Conservation (phyloP, 2,329 filamentous ascomycete species). For the Colletotrichum coccodes region DNA sequence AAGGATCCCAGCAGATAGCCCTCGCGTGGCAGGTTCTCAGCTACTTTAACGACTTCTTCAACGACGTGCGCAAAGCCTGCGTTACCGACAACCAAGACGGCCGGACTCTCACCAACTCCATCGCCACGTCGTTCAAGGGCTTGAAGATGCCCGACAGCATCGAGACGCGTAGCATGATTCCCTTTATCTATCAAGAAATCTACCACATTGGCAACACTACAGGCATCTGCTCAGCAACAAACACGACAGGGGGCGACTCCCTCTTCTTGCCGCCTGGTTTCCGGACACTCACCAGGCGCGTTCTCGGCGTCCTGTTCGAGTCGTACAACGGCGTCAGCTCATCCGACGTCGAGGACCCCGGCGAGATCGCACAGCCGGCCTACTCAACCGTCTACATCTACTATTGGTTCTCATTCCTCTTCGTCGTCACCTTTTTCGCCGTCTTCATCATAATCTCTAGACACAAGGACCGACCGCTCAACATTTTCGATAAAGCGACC, state of each 20-base stretch:
- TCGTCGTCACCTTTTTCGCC: constrained; percentile 18
- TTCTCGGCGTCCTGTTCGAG: constrained; percentile 20
- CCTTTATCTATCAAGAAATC: constrained; percentile 19
- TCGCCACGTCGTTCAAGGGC: constrained; percentile 5
- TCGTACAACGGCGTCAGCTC: constrained; percentile 19
- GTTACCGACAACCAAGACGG: constrained; percentile 18
- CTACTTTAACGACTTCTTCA: constrained; percentile 18
- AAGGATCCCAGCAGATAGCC: constrained; percentile 60
- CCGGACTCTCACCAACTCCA: neutral
- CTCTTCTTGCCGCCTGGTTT: constrained; percentile 3
- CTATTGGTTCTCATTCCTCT: constrained; percentile 27
- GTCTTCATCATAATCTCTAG: constrained; percentile 27
- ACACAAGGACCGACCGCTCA: constrained; percentile 25
- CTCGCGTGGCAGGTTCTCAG: constrained; percentile 28
- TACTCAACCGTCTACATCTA: constrained; percentile 28
- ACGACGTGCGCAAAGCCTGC: constrained; percentile 9
- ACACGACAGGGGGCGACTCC: neutral
- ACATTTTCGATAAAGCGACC: constrained; percentile 23
- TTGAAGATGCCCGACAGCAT: constrained; percentile 19
- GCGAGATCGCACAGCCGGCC: constrained; percentile 10
- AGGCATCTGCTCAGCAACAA: constrained; percentile 3
- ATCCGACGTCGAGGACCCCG: neutral
- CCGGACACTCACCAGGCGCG: neutral
- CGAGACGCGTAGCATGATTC: constrained; percentile 3
- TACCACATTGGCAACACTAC: constrained; percentile 23